These are phyloP conservation scores for Leccinum pellstonianum DNA, from an alignment of 768 basidiomycete species.

Conservation along the genomic window DNA sequence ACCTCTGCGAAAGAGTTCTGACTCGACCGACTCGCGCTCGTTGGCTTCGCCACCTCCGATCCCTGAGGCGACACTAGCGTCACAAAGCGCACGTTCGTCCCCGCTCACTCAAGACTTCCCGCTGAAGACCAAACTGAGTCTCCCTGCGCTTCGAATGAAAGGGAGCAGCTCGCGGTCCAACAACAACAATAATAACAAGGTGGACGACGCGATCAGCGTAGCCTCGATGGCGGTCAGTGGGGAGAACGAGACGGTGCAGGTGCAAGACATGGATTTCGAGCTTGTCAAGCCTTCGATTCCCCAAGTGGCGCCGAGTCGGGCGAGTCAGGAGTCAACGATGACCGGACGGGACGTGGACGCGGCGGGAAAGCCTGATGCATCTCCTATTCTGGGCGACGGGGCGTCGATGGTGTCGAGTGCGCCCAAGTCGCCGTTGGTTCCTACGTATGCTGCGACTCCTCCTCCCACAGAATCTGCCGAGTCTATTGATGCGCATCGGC, in stretches of 20 bases:
- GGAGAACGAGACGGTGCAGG: constrained; percentile 62
- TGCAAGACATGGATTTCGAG: constrained; percentile 81
- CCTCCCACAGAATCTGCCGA: constrained; percentile 21
- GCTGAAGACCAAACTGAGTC: constrained; percentile 62
- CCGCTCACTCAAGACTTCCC: constrained; percentile 31
- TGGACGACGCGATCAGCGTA: constrained; percentile 33
- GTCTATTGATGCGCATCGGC: constrained; percentile 60
- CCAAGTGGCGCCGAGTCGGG: constrained; percentile 36
- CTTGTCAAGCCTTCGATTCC: constrained; percentile 63
- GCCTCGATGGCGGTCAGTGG: constrained; percentile 22
- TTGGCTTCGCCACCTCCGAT: constrained; percentile 43
- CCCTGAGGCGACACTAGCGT: constrained; percentile 33
- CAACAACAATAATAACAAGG: constrained; percentile 11
- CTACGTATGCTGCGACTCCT: background rate
- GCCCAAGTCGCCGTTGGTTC: constrained; percentile 26
- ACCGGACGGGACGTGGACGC: constrained; percentile 29
- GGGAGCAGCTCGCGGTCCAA: constrained; percentile 15
- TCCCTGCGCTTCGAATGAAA: constrained; percentile 61
- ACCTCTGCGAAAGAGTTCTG: constrained; percentile 20
- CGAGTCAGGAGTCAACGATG: constrained; percentile 55
- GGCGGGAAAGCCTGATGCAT: constrained; percentile 12
- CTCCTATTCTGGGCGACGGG: constrained; percentile 38
- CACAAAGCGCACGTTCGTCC: constrained; percentile 28
- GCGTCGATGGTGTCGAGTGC: constrained; percentile 40
- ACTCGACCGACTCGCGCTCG: constrained; percentile 34